Conservation (phyloP, 495 filamentous ascomycete species). For the Mycothermus thermophilus region DNA sequence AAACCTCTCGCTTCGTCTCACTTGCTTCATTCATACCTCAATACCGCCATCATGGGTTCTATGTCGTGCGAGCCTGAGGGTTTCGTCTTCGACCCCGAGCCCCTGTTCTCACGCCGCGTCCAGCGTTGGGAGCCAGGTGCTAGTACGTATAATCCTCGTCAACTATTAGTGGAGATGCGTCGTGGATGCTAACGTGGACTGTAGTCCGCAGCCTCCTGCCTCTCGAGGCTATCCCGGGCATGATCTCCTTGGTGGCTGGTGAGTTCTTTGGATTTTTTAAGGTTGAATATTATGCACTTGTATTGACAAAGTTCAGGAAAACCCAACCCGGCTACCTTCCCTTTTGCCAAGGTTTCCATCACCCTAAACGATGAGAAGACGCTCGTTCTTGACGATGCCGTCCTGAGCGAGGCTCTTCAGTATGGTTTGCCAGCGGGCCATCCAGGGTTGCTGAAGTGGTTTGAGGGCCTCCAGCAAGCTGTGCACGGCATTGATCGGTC, state of each 20-base stretch:
- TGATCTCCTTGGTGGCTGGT: conserved; percentile 8
- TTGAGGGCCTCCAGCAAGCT: conserved; percentile 2
- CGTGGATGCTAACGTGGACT: background rate
- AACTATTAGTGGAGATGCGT: too few species aligned
- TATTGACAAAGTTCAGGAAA: too few species aligned
- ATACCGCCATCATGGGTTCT: background rate
- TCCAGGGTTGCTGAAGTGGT: conserved; percentile 4
- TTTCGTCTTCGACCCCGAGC: conserved; percentile 1
- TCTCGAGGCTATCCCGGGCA: conserved; percentile 6
- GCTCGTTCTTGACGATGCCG: background rate
- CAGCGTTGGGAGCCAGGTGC: conserved; percentile 5
- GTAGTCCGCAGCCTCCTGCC: conserved; percentile 2
- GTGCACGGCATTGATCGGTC: background rate
- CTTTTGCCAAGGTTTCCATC: conserved; percentile 6
- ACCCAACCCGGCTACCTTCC: conserved; percentile 5
- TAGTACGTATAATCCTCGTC: conserved; percentile 2
- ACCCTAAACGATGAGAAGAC: conserved; percentile 3
- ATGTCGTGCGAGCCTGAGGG: background rate
- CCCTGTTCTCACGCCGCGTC: conserved; percentile 3
- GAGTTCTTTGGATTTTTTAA: background rate
- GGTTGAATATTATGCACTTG: background rate
- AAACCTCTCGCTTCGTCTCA: too few species aligned
- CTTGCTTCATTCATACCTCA: too few species aligned
- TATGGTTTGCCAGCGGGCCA: conserved; percentile 3
- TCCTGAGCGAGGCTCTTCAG: conserved; percentile 4